These are phyloP conservation scores for Bjerkandera adusta DNA, from an alignment of 1,284 basidiomycete genomes.

Conservation along the genomic window DNA sequence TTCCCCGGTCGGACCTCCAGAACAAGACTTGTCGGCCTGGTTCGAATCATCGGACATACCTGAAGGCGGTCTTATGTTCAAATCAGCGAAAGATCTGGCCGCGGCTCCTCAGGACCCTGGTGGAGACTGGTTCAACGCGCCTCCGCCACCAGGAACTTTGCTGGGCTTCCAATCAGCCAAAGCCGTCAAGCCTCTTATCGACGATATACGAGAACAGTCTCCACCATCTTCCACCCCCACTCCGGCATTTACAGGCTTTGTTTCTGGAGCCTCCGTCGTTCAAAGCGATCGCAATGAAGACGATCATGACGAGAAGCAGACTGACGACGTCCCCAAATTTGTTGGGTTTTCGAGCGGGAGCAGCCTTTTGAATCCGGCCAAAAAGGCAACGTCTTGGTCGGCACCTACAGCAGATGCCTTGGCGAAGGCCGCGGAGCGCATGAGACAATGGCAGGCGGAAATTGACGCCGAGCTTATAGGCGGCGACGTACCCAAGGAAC, in stretches of 20 bases:
- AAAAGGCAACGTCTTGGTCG: slow-evolving; percentile 28
- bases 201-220: not conserved
- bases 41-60: slow-evolving; percentile 39
- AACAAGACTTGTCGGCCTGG: slow-evolving; percentile 54
- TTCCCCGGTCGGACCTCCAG: slow-evolving; percentile 42
- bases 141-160: slow-evolving; percentile 11
- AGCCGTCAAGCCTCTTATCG: not conserved
- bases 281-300: not conserved
- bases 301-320: not conserved
- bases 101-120: not conserved
- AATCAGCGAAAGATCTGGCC: slow-evolving; percentile 22
- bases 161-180: slow-evolving; percentile 7
- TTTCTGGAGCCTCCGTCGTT: not conserved
- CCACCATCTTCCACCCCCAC: not conserved
- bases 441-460: slow-evolving; percentile 54
- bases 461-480: slow-evolving; percentile 29
- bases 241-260: not conserved
- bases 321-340: slow-evolving; percentile 18
- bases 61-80: slow-evolving; percentile 20
- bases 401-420: slow-evolving; percentile 58
- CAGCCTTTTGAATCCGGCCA: slow-evolving; percentile 6
- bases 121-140: slow-evolving; percentile 7
- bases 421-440: slow-evolving; percentile 51
- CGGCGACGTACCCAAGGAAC: not conserved
- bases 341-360: slow-evolving; percentile 33